Conservation (phyloP, 495 filamentous ascomycete species). For the Neurospora sp. region DNA sequence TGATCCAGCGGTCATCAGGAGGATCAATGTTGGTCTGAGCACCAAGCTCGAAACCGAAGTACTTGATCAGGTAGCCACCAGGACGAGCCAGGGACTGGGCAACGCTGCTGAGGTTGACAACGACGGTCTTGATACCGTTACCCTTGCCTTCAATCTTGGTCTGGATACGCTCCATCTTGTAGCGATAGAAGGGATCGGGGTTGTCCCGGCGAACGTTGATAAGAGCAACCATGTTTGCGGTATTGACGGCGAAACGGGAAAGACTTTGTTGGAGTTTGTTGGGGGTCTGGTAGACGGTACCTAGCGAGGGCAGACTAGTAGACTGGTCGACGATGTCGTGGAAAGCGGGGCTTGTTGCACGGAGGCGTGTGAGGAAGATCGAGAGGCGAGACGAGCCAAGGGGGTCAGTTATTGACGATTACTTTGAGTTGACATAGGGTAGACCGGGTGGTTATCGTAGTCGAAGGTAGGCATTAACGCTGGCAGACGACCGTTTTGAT, state of each 20-base stretch:
- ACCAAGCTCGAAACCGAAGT: slow-evolving; percentile 97
- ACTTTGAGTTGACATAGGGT: slow-evolving; percentile 43
- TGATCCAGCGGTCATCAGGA: slow-evolving; percentile 97
- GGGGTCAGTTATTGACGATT: slow-evolving; percentile 37
- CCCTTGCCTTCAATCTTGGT: slow-evolving; percentile 99
- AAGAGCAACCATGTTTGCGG: slow-evolving; percentile 45
- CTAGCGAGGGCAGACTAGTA: slow-evolving; percentile 15
- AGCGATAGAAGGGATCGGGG: slow-evolving; percentile 97
- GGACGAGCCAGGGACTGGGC: slow-evolving; percentile 86
- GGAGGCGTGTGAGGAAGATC: slow-evolving; percentile 19
- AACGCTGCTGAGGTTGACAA: slow-evolving; percentile 95
- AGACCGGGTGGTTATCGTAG: slow-evolving; percentile 25
- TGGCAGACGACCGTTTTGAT: slow-evolving; percentile 23
- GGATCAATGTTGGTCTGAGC: slow-evolving; percentile 97
- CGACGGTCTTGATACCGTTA: slow-evolving; percentile 93
- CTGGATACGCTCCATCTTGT: slow-evolving; percentile 98
- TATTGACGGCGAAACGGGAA: slow-evolving; percentile 20
- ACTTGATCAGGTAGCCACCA: slow-evolving; percentile 94
- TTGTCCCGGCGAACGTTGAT: slow-evolving; percentile 99
- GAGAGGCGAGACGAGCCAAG: slow-evolving; percentile 21
- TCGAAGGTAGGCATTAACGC: slow-evolving; percentile 46
- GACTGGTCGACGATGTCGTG: slow-evolving; percentile 15
- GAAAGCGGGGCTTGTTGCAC: slow-evolving; percentile 39
- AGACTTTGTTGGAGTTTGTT: background rate
- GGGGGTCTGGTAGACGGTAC: slow-evolving; percentile 4